Conservation (phyloP, 208 protist species). For the Crithidia expoeki region DNA sequence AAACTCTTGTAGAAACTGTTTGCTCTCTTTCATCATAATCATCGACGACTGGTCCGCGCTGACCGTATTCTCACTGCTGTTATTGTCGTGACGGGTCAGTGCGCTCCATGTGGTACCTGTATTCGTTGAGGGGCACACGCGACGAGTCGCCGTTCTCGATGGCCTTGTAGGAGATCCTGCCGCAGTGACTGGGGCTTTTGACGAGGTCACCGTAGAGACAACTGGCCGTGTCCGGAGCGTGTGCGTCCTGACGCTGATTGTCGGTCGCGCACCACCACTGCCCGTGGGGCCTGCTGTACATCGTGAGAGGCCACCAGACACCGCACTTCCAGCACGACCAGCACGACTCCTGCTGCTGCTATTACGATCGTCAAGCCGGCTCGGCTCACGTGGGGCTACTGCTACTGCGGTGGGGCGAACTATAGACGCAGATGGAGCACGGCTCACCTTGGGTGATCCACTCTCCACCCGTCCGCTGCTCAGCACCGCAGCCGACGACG, state of each 20-base stretch:
- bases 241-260: slow-evolving; percentile 3
- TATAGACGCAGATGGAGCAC: background rate
- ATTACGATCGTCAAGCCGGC: background rate
- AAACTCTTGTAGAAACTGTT: slow-evolving; percentile 28
- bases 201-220: background rate
- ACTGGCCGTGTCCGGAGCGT: slow-evolving; percentile 3
- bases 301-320: background rate
- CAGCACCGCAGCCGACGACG: background rate
- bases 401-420: background rate
- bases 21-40: slow-evolving; percentile 33
- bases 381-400: background rate
- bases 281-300: background rate
- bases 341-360: background rate
- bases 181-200: background rate
- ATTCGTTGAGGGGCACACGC: background rate
- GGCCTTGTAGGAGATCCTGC: background rate
- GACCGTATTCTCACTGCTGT: slow-evolving; percentile 7
- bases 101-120: background rate
- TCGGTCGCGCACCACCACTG: slow-evolving; percentile 4
- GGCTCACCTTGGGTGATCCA: background rate
- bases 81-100: background rate
- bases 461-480: background rate
- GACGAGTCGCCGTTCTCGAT: background rate
- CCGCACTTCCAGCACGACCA: no score
- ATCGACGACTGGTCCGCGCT: slow-evolving; percentile 21